phyloP scores from a whole-genome alignment of 1,284 basidiomycete genomes.

The Ganoderma lingzhi region DNA sequence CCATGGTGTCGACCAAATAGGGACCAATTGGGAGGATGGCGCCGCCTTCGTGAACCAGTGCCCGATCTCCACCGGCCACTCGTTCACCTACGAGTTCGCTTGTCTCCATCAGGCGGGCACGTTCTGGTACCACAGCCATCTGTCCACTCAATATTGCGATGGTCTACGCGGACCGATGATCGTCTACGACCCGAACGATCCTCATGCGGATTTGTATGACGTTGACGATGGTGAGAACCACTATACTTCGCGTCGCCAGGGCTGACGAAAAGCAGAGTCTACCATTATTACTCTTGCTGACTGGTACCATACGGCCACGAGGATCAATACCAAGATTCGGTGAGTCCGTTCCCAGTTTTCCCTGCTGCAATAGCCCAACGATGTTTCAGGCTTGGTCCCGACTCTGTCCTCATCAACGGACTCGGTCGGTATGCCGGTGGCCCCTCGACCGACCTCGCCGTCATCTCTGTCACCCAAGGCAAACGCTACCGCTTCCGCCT shows the following conservation, averaged over 20 bases:
- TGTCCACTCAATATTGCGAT: constrained; percentile 44
- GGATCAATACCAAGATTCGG: constrained; percentile 25
- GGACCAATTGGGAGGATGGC: constrained; percentile 47
- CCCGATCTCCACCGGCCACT: constrained; percentile 53
- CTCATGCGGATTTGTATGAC: constrained; percentile 48
- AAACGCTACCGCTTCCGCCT: constrained; percentile 52
- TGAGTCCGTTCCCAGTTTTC: constrained; percentile 11
- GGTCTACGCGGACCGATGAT: constrained; percentile 46
- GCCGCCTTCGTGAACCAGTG: constrained; percentile 55
- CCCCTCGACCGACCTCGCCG: constrained; percentile 34
- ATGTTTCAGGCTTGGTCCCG: constrained; percentile 14
- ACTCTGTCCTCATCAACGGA: constrained; percentile 60
- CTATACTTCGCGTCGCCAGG: not conserved
- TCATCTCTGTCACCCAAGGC: constrained; percentile 40
- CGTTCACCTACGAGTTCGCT: constrained; percentile 53
- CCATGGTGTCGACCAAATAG: constrained; percentile 46
- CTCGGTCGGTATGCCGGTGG: constrained; percentile 42
- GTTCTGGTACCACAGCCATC: constrained; percentile 38
- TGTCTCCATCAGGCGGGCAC: constrained; percentile 47
- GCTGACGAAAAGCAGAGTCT: constrained; percentile 16
- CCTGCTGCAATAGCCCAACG: too few species aligned
- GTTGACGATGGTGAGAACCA: constrained; percentile 43
- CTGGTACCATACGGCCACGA: constrained; percentile 36
- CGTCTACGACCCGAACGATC: constrained; percentile 52
- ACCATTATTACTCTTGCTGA: constrained; percentile 39